Conservation (phyloP, 2,329 filamentous ascomycete species). For the Cladophialophora chaetospira region DNA sequence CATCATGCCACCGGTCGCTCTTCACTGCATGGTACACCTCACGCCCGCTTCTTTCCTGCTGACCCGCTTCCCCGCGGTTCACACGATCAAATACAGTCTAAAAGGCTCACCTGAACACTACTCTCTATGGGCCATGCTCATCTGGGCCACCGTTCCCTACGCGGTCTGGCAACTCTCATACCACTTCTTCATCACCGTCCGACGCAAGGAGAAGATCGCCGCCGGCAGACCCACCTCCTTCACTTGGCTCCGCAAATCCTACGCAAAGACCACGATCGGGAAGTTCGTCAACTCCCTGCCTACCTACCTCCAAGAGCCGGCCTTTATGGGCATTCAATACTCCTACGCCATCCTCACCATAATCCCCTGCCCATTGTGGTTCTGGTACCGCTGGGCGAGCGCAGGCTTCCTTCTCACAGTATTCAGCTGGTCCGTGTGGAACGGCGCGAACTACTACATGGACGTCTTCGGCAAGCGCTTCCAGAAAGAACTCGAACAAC, state of each 20-base stretch:
- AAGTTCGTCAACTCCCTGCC: slow-evolving; percentile 80
- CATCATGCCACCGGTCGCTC: slow-evolving; percentile 94
- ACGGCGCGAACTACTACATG: slow-evolving; percentile 96
- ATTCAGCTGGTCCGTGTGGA: slow-evolving; percentile 96
- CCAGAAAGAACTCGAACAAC: slow-evolving; percentile 88
- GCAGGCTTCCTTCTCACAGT: slow-evolving; percentile 74
- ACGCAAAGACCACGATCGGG: slow-evolving; percentile 86
- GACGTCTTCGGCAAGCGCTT: slow-evolving; percentile 96
- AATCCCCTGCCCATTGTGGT: slow-evolving; percentile 93
- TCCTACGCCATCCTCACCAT: slow-evolving; percentile 87
- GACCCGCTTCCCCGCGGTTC: slow-evolving; percentile 78
- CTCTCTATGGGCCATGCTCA: slow-evolving; percentile 77
- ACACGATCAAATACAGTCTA: slow-evolving; percentile 70
- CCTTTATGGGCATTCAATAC: slow-evolving; percentile 98
- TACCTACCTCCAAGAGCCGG: slow-evolving; percentile 73
- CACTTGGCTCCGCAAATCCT: slow-evolving; percentile 92
- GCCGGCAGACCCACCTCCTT: slow-evolving; percentile 95
- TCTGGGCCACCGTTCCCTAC: slow-evolving; percentile 93
- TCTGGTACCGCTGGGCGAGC: slow-evolving; percentile 81
- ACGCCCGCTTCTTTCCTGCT: slow-evolving; percentile 66
- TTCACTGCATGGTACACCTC: slow-evolving; percentile 90
- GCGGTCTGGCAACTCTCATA: slow-evolving; percentile 89
- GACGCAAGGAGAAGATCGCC: slow-evolving; percentile 92
- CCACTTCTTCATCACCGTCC: slow-evolving; percentile 92
- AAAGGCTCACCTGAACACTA: slow-evolving; percentile 79